A percentile compares a stretch with the other conserved stretches of the same genome.
Conservation (phyloP, 768 basidiomycete genomes). For the Suillus subaureus region DNA sequence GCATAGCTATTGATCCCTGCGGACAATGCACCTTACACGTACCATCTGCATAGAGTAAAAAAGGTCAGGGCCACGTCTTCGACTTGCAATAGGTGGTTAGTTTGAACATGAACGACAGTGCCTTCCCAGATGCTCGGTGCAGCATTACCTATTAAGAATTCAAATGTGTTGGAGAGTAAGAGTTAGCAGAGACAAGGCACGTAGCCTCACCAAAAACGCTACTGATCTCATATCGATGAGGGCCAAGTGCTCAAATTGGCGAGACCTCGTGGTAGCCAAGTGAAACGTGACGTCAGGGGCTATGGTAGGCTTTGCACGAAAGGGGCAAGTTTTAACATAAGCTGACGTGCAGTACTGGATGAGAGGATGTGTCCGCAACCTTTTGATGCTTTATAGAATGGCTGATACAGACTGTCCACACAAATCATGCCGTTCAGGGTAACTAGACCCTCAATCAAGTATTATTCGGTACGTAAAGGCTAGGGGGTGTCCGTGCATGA, state of each 20-base stretch:
- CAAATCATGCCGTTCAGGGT: slow-evolving; percentile 2
- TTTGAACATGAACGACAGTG: not conserved
- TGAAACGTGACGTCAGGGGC: slow-evolving; percentile 1
- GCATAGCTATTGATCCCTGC: not conserved
- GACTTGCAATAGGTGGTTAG: not conserved
- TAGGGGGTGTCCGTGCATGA: slow-evolving; percentile 33
- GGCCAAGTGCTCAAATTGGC: slow-evolving; percentile 1
- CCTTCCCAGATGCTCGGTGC: not conserved
- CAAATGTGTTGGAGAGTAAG: not conserved
- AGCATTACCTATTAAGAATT: not conserved
- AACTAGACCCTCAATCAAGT: slow-evolving; percentile 7
- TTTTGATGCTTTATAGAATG: not conserved
- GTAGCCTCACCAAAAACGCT: not conserved
- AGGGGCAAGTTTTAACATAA: not conserved
- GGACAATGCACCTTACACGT: not conserved
- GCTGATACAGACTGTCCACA: not conserved
- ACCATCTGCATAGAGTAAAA: not conserved
- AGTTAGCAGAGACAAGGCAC: not conserved
- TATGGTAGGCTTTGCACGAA: not conserved
- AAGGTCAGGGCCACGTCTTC: not conserved
- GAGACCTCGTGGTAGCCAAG: not conserved
- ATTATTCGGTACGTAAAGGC: not conserved
- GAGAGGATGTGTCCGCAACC: not conserved
- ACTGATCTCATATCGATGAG: slow-evolving; percentile 7
- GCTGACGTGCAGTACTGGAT: not conserved